Evolutionary conservation across 306 rosid genomes (phyloP).

Genomic region (Vachellia collinsii): DNA sequence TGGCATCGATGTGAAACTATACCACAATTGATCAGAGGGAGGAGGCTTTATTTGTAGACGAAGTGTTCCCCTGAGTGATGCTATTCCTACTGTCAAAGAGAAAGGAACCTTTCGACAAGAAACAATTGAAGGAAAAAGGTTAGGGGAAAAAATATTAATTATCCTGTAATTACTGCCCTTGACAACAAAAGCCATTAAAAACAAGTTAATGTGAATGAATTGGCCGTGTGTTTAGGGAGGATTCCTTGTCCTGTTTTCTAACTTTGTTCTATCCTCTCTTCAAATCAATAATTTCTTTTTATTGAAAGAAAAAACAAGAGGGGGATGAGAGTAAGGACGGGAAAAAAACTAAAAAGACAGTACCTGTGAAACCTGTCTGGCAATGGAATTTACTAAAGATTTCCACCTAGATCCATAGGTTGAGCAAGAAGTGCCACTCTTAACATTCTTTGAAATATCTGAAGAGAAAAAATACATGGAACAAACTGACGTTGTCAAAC

Average conservation of each 20-base stretch:
- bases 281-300: neutral
- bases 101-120: conserved; percentile 74
- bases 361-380: conserved; percentile 97
- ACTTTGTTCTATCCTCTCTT: neutral
- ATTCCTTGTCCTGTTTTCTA: neutral
- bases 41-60: conserved; percentile 93
- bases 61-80: conserved; percentile 84
- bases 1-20: conserved; percentile 92
- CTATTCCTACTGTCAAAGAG: conserved; percentile 72
- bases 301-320: neutral
- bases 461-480: neutral
- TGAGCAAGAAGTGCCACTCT: conserved; percentile 48
- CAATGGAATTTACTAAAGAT: conserved; percentile 63
- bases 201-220: neutral
- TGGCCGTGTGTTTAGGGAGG: neutral
- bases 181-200: neutral
- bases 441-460: conserved; percentile 47
- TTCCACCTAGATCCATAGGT: conserved; percentile 73
- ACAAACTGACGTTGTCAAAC: neutral
- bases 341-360: conserved; percentile 18
- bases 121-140: conserved; percentile 19
- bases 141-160: neutral
- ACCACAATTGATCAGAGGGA: conserved; percentile 92
- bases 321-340: neutral
- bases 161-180: neutral